Evolutionary conservation across 306 rosid species (phyloP).

Genomic region (Cicer arietinum): DNA sequence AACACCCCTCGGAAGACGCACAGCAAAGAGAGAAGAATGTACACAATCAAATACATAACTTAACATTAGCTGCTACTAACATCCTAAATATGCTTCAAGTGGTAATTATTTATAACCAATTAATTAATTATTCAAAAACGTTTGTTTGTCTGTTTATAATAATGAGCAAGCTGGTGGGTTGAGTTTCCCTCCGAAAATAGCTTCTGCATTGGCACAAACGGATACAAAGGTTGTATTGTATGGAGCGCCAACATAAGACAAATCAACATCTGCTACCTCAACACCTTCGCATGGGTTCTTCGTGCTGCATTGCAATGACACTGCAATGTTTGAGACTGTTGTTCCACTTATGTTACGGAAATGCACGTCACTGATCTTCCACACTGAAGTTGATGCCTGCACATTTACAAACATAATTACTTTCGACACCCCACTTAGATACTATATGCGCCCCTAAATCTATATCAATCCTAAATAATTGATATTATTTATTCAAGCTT

Average conservation of each 20-base stretch:
- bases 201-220: conserved; percentile 57
- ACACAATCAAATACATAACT: not conserved
- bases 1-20: not conserved
- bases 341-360: conserved; percentile 68
- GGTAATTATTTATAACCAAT: not conserved
- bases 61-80: no score
- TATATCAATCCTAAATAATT: no score
- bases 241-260: conserved; percentile 38
- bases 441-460: no score
- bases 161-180: conserved; percentile 57
- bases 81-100: not conserved
- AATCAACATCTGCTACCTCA: conserved; percentile 53
- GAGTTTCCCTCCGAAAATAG: conserved; percentile 46
- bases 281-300: conserved; percentile 54
- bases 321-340: conserved; percentile 49
- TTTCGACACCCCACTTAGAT: no score
- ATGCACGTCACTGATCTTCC: conserved; percentile 66
- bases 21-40: not conserved
- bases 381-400: conserved; percentile 52
- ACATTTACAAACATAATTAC: not conserved
- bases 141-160: not conserved
- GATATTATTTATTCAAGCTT: no score
- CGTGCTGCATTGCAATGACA: conserved; percentile 63
- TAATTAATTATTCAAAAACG: not conserved
- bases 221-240: conserved; percentile 17